Conservation (phyloP, 257 asterid genomes). For the Echites panduratus region DNA sequence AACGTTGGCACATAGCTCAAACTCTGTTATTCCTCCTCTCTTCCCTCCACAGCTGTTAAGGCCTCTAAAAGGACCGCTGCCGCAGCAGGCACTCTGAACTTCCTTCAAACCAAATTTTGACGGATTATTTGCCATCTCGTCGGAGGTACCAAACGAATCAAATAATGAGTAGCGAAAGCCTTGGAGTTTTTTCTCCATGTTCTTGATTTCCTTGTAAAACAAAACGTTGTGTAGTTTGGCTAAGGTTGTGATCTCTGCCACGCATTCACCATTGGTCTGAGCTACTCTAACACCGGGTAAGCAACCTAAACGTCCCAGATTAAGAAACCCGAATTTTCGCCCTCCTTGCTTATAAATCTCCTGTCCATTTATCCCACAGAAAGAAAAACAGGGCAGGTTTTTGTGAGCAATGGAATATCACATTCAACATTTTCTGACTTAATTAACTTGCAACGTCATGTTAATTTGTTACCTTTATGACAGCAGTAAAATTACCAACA, state of each 20-base stretch:
- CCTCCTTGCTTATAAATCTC: slow-evolving; percentile 20
- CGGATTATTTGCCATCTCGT: neutral
- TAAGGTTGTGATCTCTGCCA: slow-evolving; percentile 4
- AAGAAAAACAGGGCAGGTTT: neutral
- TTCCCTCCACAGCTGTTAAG: slow-evolving; percentile 48
- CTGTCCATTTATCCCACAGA: slow-evolving; percentile 3
- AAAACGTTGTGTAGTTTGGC: slow-evolving; percentile 11
- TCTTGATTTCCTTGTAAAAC: neutral
- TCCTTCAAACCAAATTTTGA: slow-evolving; percentile 34
- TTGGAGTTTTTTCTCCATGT: slow-evolving; percentile 1
- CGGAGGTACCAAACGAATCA: neutral
- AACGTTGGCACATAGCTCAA: slow-evolving; percentile 35
- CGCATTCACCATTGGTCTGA: slow-evolving; percentile 8
- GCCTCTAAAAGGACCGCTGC: slow-evolving; percentile 46
- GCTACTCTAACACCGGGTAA: slow-evolving; percentile 4
- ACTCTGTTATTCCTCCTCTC: slow-evolving; percentile 29
- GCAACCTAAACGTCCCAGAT: slow-evolving; percentile 12
- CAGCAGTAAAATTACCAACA: slow-evolving; percentile 18
- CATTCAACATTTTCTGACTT: no score
- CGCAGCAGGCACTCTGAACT: slow-evolving; percentile 49
- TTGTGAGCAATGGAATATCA: neutral
- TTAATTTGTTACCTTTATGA: slow-evolving; percentile 12
- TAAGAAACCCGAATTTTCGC: slow-evolving; percentile 21
- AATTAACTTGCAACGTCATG: no score
- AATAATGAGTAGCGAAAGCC: slow-evolving; percentile 19